Base-by-base conservation (phyloP, 2,329 filamentous ascomycete species). In the Sarocladium kiliense region DNA sequence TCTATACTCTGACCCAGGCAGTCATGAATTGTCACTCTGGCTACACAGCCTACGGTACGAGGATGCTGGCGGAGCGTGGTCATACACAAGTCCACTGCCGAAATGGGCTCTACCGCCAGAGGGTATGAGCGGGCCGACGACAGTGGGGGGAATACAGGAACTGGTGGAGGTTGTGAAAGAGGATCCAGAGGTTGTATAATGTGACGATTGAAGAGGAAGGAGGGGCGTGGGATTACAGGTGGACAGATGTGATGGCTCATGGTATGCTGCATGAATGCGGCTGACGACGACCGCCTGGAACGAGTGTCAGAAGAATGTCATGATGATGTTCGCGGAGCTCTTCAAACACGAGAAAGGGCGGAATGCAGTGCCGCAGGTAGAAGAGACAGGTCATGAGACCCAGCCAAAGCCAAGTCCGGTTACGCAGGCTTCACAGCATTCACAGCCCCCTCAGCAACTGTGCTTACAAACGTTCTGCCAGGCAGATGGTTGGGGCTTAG, bases 31-130 rank as follows among this genome's bases (percentile, higher is more conserved):
- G 47, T 90, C 89, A 0, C 87, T 99, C 39, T 99, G 93, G 80
- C 78, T 99, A 58, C 94, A 99, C 74, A 95, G 93, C 56, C 83
- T 91, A 58, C 85, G 89, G 45, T 99, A 99, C 68, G 87, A 93
- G 62, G 92, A 93, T 68, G 82, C 85, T 25, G 84, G 85, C 25
- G 93, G 92, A 3, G 78, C 78, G 54, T 99, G 94, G 94, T 85
- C 85, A 54, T 97, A 97, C 69, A 83, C 87, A 65, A 97, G 92
- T 61, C 82, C 85, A 23, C 76, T 97, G 66, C 94, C 94, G 1
- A 75, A 76, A 19, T 99, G 94, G 94, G 93, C 91, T 16, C 70
- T 96, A 55, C 91, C 93, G 6, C 91, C 92, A 0, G 73, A 78
- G 14, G 89, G 88, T 1, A 75, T 80, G 64, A 81, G 81, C 45